phyloP scores from a whole-genome alignment of 345 rosid species.

The Linum usitatissimum region DNA sequence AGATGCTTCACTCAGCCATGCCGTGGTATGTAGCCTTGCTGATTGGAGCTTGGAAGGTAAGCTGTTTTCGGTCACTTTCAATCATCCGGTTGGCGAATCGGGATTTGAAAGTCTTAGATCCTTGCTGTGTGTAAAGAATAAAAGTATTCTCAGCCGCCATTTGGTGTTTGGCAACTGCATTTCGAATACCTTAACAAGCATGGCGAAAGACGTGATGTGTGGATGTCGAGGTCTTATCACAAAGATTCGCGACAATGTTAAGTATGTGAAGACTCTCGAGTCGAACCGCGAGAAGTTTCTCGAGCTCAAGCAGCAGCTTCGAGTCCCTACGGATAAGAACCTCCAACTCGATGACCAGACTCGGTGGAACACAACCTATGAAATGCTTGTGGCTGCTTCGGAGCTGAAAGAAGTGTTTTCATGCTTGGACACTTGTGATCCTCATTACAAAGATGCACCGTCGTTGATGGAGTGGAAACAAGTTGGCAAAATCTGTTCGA shows the following conservation, averaged over 20 bases:
- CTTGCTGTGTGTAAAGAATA: constrained; percentile 56
- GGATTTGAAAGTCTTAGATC: constrained; percentile 58
- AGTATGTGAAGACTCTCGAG: constrained; percentile 74
- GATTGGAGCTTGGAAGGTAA: constrained; percentile 81
- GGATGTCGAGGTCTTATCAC: constrained; percentile 44
- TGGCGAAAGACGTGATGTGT: constrained; percentile 48
- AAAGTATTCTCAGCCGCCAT: constrained; percentile 68
- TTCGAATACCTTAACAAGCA: constrained; percentile 42
- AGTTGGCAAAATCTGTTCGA: constrained; percentile 52
- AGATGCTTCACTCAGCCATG: constrained; percentile 54
- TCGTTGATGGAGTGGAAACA: constrained; percentile 64
- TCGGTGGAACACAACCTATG: constrained; percentile 76
- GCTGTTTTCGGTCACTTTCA: constrained; percentile 61
- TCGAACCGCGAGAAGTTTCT: constrained; percentile 77
- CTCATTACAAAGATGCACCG: constrained; percentile 63
- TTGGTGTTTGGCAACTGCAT: constrained; percentile 58
- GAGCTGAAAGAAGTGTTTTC: constrained; percentile 82
- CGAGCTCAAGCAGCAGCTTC: constrained; percentile 83
- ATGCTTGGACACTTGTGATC: constrained; percentile 77
- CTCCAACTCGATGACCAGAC: constrained; percentile 61
- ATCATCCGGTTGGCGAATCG: constrained; percentile 39
- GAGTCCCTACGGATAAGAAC: constrained; percentile 64
- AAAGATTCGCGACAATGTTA: constrained; percentile 72
- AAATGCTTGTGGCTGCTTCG: constrained; percentile 73
- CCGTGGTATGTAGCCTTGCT: constrained; percentile 67